phyloP scores from a whole-genome alignment of 257 asterid species.

The Asclepias syriaca region DNA sequence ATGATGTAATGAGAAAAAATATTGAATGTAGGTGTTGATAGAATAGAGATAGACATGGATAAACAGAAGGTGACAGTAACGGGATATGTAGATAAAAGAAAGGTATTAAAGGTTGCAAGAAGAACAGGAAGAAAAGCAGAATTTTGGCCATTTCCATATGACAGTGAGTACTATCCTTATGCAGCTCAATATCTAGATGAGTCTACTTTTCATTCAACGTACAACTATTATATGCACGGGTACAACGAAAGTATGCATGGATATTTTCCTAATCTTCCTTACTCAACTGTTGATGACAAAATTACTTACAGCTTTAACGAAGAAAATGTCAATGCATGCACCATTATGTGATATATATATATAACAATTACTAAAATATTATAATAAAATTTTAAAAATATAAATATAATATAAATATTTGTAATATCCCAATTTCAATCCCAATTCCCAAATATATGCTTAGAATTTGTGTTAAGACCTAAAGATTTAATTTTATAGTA shows the following conservation, averaged over 20 bases:
- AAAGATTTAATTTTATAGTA: too few relatives aligned
- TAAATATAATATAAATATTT: too few relatives aligned
- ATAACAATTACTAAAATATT: too few relatives aligned
- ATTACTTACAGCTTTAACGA: constrained; percentile 41
- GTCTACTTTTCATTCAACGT: constrained; percentile 37
- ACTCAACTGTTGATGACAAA: constrained; percentile 35
- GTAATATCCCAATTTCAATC: too few relatives aligned
- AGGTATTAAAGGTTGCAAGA: constrained; percentile 40
- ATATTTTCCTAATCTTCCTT: constrained; percentile 43
- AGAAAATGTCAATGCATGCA: constrained; percentile 52
- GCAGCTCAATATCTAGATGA: constrained; percentile 42
- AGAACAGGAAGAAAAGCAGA: constrained; percentile 47
- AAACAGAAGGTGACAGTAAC: constrained; percentile 51
- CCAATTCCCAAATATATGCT: too few relatives aligned
- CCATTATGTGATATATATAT: constrained; percentile 29
- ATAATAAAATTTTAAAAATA: too few relatives aligned
- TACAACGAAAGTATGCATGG: constrained; percentile 46
- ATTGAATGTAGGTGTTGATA: constrained; percentile 42
- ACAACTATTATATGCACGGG: constrained; percentile 52
- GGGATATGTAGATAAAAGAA: constrained; percentile 44
- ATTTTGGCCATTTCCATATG: constrained; percentile 60
- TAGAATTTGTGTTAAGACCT: too few relatives aligned
- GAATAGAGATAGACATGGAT: constrained; percentile 54
- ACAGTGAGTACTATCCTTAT: constrained; percentile 43
- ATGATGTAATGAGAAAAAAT: too few relatives aligned